phyloP scores from a whole-genome alignment of 2,329 filamentous ascomycete species.

The Anthostomella pinea region DNA sequence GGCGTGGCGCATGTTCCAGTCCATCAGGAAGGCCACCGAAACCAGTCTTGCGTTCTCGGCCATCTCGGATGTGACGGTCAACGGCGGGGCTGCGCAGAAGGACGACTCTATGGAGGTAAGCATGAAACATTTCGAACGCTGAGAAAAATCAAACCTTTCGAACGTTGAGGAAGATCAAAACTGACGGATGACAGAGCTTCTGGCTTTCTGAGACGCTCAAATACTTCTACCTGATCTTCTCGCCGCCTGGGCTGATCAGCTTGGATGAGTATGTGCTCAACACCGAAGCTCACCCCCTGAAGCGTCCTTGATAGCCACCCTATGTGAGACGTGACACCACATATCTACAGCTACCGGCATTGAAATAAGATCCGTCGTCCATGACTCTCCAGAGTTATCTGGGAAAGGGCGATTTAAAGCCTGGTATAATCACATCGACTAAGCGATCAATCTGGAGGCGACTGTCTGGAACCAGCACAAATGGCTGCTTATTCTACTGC shows the following conservation, averaged over 20 bases:
- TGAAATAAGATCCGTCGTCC: too few species aligned
- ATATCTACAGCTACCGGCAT: too few species aligned
- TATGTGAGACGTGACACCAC: too few species aligned
- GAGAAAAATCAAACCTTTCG: too few species aligned
- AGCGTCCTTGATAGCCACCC: constrained; percentile 10
- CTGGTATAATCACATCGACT: too few species aligned
- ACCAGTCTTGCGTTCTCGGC: constrained; percentile 17
- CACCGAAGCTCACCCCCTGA: constrained; percentile 36
- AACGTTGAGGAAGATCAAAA: neutral
- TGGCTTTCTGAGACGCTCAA: constrained; percentile 66
- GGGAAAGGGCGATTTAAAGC: too few species aligned
- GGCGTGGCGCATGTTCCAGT: constrained; percentile 31
- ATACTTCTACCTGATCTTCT: constrained; percentile 40
- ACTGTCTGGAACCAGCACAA: too few species aligned
- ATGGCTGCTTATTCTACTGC: too few species aligned
- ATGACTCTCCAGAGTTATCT: too few species aligned
- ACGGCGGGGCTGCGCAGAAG: constrained; percentile 7
- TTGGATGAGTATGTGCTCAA: constrained; percentile 59
- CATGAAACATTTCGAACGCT: neutral
- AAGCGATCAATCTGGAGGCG: too few species aligned
- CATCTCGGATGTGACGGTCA: constrained; percentile 11
- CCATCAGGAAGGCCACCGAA: constrained; percentile 25
- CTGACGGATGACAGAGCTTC: constrained; percentile 47
- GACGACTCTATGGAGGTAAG: constrained; percentile 26
- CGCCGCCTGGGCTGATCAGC: constrained; percentile 51